These are phyloP conservation scores for Boechera stricta DNA, from an alignment of 345 rosid species.

Conservation along the genomic window DNA sequence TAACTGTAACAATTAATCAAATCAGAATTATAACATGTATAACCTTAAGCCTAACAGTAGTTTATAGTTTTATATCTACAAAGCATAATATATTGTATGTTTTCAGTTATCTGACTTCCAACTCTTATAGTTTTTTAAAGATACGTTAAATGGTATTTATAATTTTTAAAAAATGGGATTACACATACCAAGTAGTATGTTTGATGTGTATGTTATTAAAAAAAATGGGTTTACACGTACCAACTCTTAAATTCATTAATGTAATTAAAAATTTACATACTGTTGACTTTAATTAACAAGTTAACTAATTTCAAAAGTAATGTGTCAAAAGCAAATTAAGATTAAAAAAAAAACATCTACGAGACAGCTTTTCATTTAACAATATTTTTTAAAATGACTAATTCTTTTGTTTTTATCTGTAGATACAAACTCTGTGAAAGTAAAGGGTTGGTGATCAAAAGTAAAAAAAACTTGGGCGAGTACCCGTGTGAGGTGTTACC, in stretches of 20 bases:
- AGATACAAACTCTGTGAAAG: slow-evolving; percentile 33
- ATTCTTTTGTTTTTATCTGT: slow-evolving; percentile 30
- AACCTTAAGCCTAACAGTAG: not conserved
- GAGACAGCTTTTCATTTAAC: not conserved
- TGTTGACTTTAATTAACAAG: not conserved
- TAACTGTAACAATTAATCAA: no score
- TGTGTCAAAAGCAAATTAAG: not conserved
- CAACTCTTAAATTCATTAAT: not conserved
- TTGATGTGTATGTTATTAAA: no score
- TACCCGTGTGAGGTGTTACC: slow-evolving; percentile 45
- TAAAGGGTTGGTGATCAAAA: slow-evolving; percentile 33
- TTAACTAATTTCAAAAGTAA: not conserved
- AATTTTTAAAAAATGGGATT: no score
- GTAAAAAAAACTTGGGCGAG: slow-evolving; percentile 38
- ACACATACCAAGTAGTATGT: no score
- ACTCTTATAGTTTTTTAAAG: no score
- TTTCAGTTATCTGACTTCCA: no score
- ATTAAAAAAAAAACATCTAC: not conserved
- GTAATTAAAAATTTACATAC: not conserved
- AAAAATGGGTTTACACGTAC: no score
- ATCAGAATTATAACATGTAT: not conserved
- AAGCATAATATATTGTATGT: not conserved
- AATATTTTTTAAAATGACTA: not conserved
- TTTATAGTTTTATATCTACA: not conserved
- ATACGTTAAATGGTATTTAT: no score